Evolutionary conservation across 345 rosid species (phyloP).

Genomic region (Citrus glauca): DNA sequence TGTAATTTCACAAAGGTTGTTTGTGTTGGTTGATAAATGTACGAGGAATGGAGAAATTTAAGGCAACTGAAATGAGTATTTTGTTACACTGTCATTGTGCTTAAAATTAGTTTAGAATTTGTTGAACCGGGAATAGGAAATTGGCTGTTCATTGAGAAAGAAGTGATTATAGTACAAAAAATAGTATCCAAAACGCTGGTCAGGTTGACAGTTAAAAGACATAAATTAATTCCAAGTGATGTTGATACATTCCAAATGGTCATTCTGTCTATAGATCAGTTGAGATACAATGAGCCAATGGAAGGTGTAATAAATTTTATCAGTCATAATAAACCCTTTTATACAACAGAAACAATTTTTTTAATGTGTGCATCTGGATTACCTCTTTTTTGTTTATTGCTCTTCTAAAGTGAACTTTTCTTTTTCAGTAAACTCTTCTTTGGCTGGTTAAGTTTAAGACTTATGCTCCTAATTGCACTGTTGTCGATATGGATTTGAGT

Average conservation of each 20-base stretch:
- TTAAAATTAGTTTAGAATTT: background rate
- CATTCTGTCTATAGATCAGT: background rate
- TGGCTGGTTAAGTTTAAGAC: background rate
- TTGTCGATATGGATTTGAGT: background rate
- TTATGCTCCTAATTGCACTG: background rate
- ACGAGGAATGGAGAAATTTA: constrained; percentile 9
- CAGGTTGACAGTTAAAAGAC: background rate
- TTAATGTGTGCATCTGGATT: background rate
- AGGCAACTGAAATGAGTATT: constrained; percentile 10
- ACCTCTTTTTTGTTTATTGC: background rate
- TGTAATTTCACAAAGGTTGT: constrained; percentile 11
- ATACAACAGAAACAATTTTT: background rate
- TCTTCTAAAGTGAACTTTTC: background rate
- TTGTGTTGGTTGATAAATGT: background rate
- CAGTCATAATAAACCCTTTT: background rate
- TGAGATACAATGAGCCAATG: background rate
- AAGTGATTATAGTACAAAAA: background rate
- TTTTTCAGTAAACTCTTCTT: too few relatives aligned
- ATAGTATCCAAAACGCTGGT: constrained; percentile 3
- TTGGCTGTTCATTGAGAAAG: background rate
- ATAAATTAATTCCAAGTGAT: constrained; percentile 1
- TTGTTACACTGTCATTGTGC: constrained; percentile 7
- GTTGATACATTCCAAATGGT: background rate
- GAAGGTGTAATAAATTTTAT: background rate
- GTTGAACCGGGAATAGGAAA: constrained; percentile 4